phyloP scores from a whole-genome alignment of 768 basidiomycete species.

The Boletellus ananiceps region DNA sequence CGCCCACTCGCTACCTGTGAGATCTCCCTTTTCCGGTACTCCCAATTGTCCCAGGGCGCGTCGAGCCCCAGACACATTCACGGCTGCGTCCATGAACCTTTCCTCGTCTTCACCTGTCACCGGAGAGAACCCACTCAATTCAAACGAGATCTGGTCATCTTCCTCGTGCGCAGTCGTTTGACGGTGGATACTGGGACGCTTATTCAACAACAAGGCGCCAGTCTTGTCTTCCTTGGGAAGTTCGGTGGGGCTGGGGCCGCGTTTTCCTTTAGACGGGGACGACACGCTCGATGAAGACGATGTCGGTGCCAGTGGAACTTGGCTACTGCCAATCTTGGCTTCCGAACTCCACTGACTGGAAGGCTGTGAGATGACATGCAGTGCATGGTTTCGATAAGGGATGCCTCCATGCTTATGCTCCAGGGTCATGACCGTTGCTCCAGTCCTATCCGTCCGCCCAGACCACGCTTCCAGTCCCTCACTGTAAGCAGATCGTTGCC shows the following conservation, averaged over 20 bases:
- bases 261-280: constrained; percentile 49
- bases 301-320: constrained; percentile 1
- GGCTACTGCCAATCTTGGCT: constrained; percentile 1
- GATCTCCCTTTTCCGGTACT: constrained; percentile 7
- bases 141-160: constrained; percentile 9
- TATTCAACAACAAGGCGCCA: constrained; percentile 53
- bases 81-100: background rate
- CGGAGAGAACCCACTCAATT: constrained; percentile 2
- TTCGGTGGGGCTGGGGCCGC: constrained; percentile 70
- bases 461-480: constrained; percentile 10
- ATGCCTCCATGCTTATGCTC: background rate
- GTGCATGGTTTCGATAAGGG: constrained; percentile 6
- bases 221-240: constrained; percentile 55
- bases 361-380: constrained; percentile 4
- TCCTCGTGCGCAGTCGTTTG: constrained; percentile 21
- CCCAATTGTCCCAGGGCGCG: constrained; percentile 4
- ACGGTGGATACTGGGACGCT: constrained; percentile 64
- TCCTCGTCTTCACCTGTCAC: constrained; percentile 9
- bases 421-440: background rate
- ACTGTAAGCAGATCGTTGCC: constrained; percentile 17
- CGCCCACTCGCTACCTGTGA: constrained; percentile 8
- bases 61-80: constrained; percentile 1
- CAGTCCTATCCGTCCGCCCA: background rate
- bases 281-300: constrained; percentile 17
- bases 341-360: constrained; percentile 5